Evolutionary conservation across 1,284 basidiomycete genomes (phyloP), one percentile per base, ranked within the genome.

Genomic region (Singerocomus rubriflavus): DNA sequence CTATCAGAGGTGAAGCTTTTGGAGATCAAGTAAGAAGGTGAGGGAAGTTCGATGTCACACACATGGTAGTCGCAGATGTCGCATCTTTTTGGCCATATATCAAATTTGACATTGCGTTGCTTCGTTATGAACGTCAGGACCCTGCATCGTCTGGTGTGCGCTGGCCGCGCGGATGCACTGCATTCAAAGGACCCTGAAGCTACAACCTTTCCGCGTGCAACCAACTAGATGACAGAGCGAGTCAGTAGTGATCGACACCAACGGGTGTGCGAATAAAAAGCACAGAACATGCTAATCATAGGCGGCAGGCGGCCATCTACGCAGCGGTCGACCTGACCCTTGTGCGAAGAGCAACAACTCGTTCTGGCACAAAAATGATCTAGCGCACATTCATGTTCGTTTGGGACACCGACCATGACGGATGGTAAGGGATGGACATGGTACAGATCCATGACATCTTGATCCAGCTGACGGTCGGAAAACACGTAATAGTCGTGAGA

Each of bases 1-100:
- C 33, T 12, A 54, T 37, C 68, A 90, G 88, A 90, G 74, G 81
- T 85, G 62, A 91, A 89, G 66, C 76, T 89, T 30, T 58, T 89
- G 57, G 74, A 76, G 56, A 80, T 89, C 70, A 84, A 83, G 66
- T 85, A 43, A 44, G 44, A 21, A 36, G 48, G 44, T 34, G 40
- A 26, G 30, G 33, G 43, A 43, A 14, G 33, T n/a, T 43, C 31
- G 46, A 40, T 47, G 40, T 63, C 55, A 53, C 56, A 62, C 49
- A 47, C 50, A 42, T 48, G 46, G 53, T 60, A 54, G 50, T 48
- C 36, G 49, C 63, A 51, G 61, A 52, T 31, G 40, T 30, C 48
- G 52, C 51, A 44, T 49, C 31, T 54, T 47, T 59, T 46, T 55
- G 48, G 49, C 51, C 46, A 51, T 67, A 64, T 62, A 66, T 64